Percentiles rank a stretch among this genome's conserved stretches.
Evolutionary conservation across 306 rosid genomes (phyloP).

Genomic region (Betula pendula): DNA sequence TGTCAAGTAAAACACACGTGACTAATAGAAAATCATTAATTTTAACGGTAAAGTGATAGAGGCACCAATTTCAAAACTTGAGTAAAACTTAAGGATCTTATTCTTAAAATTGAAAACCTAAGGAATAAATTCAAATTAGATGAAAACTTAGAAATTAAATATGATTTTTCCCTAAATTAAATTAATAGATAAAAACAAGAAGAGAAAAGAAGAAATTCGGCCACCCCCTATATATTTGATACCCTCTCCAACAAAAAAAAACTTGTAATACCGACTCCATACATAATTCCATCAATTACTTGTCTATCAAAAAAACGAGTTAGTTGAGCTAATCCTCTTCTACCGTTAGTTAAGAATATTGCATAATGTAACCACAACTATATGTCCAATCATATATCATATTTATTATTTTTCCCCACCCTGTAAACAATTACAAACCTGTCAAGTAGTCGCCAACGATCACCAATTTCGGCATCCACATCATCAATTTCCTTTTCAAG

Average conservation of each 20-base stretch:
- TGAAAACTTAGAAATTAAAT: no score
- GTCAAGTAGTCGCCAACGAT: constrained; percentile 79
- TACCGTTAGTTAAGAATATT: not conserved
- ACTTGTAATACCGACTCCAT: not conserved
- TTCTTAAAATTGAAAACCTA: no score
- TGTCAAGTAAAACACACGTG: no score
- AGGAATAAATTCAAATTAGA: no score
- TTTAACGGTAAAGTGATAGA: no score
- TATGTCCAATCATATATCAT: no score
- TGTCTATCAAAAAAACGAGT: not conserved
- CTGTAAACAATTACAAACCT: constrained; percentile 49
- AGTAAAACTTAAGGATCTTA: no score
- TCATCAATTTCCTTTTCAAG: constrained; percentile 96
- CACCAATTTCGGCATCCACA: constrained; percentile 93
- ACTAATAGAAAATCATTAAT: no score
- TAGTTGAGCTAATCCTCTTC: not conserved
- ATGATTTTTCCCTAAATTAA: no score
- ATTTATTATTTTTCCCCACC: not conserved
- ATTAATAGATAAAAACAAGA: no score
- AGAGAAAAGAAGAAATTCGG: not conserved
- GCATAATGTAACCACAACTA: no score
- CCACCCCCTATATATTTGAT: not conserved
- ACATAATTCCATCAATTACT: not conserved
- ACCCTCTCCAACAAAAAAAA: not conserved
- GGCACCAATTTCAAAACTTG: no score